Base-by-base conservation (phyloP, 345 rosid species). In the Gossypium anomalum region DNA sequence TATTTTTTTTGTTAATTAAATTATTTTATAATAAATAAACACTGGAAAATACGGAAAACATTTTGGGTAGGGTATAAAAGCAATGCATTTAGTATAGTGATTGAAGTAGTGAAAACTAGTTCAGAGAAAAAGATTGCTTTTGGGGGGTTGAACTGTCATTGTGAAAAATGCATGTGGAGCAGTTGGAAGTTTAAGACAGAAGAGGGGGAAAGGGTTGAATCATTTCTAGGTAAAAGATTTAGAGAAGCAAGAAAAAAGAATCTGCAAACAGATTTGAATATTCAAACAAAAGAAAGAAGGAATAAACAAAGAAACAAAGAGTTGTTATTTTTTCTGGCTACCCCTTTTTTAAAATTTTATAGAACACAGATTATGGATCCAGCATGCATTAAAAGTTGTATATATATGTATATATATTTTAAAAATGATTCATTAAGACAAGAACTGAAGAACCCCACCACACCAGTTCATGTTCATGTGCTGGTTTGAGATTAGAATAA, bases 311-410 rank as follows among this genome's bases (percentile, higher is more conserved):
- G 53, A 49, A 49, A 49, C 51, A 73, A 82, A 58, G 67, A 10
- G 45, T 67, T 68, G 17, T 45, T 75, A 8, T 65, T n/a, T 71
- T 17, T 6, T 67, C 7, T 48, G 52, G 52, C 7, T 20, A 27
- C 17, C 25, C 47, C 66, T 67, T 10, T 56, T n/a, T 13, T 51
- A 16, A 51, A 51, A 51, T 14, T 10, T 48, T 51, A 15, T 14
- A 4, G 1, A 15, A 16, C 25, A 80, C 78, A 72, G 81, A 60
- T 25, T 74, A 81, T 81, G 86, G 82, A 83, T 83, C 88, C 82
- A 77, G 63, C 84, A 78, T 80, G 85, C 85, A 78, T 56, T 79
- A 78, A 80, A 85, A 81, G 88, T 70, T 62, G 62, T 12, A 47
- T 71, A 29, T 57, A 41, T 63, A 34, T 29, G 2, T 47, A 9